Evolutionary conservation across 2,329 filamentous ascomycete species (phyloP).

Genomic region (Alternaria brassicae): DNA sequence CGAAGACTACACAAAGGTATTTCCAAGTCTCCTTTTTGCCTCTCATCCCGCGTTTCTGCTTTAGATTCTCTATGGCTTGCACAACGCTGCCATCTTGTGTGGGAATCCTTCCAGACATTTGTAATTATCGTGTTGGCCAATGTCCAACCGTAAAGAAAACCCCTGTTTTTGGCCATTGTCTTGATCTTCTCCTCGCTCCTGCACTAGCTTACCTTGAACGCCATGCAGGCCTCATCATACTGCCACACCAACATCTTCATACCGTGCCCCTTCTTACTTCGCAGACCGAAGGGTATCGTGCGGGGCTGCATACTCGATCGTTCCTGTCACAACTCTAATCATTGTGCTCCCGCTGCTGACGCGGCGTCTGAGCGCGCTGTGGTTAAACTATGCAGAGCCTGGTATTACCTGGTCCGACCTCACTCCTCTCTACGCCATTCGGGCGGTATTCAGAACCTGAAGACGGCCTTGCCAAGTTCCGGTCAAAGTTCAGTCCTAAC

Average conservation of each 20-base stretch:
- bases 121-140: constrained; percentile 20
- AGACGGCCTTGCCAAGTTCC: constrained; percentile 44
- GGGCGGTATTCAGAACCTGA: constrained; percentile 49
- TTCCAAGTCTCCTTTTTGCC: constrained; percentile 26
- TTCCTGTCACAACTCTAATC: constrained; percentile 33
- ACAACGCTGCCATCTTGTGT: constrained; percentile 4
- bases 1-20: constrained; percentile 33
- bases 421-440: constrained; percentile 46
- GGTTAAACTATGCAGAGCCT: constrained; percentile 53
- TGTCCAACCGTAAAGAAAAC: constrained; percentile 11
- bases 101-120: constrained; percentile 19
- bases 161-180: constrained; percentile 22
- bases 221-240: constrained; percentile 40
- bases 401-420: constrained; percentile 48
- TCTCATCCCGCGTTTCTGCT: constrained; percentile 3
- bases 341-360: constrained; percentile 45
- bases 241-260: constrained; percentile 30
- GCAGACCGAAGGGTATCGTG: constrained; percentile 23
- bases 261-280: constrained; percentile 28
- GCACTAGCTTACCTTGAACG: constrained; percentile 42
- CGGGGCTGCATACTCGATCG: constrained; percentile 25
- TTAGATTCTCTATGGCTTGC: background rate
- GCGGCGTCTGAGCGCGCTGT: constrained; percentile 46
- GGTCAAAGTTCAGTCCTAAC: constrained; percentile 45
- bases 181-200: constrained; percentile 28